phyloP scores from a whole-genome alignment of 257 asterid genomes.

The Salvia hispanica region DNA sequence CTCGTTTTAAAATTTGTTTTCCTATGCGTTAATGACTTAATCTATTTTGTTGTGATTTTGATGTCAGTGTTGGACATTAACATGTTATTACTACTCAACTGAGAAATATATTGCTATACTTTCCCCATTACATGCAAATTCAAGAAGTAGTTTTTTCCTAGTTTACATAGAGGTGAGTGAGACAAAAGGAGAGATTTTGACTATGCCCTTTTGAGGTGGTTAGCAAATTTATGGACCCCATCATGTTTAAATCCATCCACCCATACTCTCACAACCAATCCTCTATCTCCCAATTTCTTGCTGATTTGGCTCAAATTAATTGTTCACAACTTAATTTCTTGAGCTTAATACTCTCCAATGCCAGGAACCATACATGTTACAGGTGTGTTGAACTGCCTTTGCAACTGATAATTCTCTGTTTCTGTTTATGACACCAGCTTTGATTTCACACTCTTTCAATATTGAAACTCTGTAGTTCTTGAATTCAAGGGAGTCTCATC shows the following conservation, averaged over 20 bases:
- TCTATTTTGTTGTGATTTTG: too few species aligned
- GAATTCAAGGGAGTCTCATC: slow-evolving; percentile 76
- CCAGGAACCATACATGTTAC: slow-evolving; percentile 93
- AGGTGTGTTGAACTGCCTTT: slow-evolving; percentile 46
- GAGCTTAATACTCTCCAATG: slow-evolving; percentile 46
- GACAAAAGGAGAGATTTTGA: slow-evolving; percentile 34
- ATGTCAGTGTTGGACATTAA: too few species aligned
- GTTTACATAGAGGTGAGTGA: slow-evolving; percentile 5
- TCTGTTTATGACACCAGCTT: slow-evolving; percentile 2
- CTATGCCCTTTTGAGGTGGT: slow-evolving; percentile 27
- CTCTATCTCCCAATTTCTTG: slow-evolving; percentile 28
- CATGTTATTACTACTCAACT: too few species aligned
- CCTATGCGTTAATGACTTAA: too few species aligned
- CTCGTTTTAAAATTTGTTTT: too few species aligned
- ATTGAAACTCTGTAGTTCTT: slow-evolving; percentile 50
- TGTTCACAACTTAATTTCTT: slow-evolving; percentile 11
- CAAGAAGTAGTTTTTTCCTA: too few species aligned
- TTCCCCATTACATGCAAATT: too few species aligned
- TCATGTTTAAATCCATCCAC: slow-evolving; percentile 42
- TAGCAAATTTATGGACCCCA: slow-evolving; percentile 46
- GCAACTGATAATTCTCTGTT: neutral
- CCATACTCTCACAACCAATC: slow-evolving; percentile 50
- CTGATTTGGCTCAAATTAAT: slow-evolving; percentile 24
- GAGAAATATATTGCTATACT: too few species aligned
- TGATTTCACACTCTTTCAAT: neutral